Base-by-base conservation (phyloP, 2,329 filamentous ascomycete genomes). In the Plectosphaerella cucumerina region DNA sequence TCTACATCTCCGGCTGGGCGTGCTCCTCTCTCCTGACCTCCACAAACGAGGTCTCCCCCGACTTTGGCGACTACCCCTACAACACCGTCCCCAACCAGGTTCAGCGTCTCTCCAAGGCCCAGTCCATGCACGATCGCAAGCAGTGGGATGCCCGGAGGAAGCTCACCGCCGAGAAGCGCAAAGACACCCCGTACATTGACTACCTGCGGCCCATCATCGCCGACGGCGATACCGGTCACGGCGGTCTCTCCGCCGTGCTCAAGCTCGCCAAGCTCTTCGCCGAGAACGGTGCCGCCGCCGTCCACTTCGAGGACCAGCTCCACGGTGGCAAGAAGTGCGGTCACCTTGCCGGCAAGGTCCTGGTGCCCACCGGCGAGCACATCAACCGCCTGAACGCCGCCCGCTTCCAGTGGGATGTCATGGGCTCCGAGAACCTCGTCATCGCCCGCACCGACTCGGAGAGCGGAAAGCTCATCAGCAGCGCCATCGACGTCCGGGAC, bases 1-100 rank as follows among this genome's bases (percentile, higher is more conserved):
- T 99, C 44, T 99, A 99, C 71, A 79, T 99, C 56, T 97, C 92
- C 1, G 94, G 94, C 55, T 99, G 94, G 94, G 94, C 94, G 5
- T 97, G 94, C 72, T 97, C 93, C 0, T 93, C 91, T 0, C 83
- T 96, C 18, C 77, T 99, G 44, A 97, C 93, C 4, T 86, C 85
- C 10, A 97, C 94, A 35, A 97, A 99, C 73, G 94, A 99, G 69
- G 94, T 99, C 23, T 97, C 91, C 0, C 89, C 94, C 42, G 94
- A 99, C 68, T 96, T 97, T 72, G 94, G 94, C 62, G 94, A 99
- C 71, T 99, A 99, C 68, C 94, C 94, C 0, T 99, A 99, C 75
- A 97, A 97, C 67, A 99, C 94, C 0, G 94, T 99, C 5, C 94
- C 94, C 9, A 97, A 97, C 72, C 94, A 97, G 69, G 94, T 99